Evolutionary conservation across 257 asterid species (phyloP).

Genomic region (Nicotiana knightiana): DNA sequence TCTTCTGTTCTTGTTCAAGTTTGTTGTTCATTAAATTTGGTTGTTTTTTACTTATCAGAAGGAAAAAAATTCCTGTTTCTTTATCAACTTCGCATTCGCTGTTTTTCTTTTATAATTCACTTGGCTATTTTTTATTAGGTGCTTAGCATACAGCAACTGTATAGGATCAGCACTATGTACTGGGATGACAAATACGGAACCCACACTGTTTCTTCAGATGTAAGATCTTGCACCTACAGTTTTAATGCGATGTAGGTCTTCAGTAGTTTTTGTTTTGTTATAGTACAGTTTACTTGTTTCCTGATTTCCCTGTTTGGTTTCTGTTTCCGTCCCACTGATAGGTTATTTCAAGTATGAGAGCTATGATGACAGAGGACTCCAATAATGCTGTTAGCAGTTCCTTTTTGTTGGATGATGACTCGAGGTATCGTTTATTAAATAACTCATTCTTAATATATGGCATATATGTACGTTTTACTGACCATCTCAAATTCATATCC

Average conservation of each 20-base stretch:
- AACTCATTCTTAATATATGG: neutral
- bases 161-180: slow-evolving; percentile 97
- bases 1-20: slow-evolving; percentile 3
- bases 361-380: slow-evolving; percentile 76
- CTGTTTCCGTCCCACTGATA: slow-evolving; percentile 17
- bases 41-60: neutral
- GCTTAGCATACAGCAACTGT: slow-evolving; percentile 90
- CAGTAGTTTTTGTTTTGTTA: neutral
- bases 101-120: slow-evolving; percentile 5
- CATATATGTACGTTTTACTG: neutral
- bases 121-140: slow-evolving; percentile 44
- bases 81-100: neutral
- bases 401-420: slow-evolving; percentile 80
- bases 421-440: slow-evolving; percentile 42
- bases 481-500: neutral
- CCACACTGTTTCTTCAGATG: slow-evolving; percentile 90
- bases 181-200: slow-evolving; percentile 99
- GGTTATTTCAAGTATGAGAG: slow-evolving; percentile 82
- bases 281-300: neutral
- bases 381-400: slow-evolving; percentile 80
- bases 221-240: slow-evolving; percentile 32
- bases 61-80: neutral
- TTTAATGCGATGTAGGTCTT: neutral
- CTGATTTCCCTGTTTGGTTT: slow-evolving; percentile 9
- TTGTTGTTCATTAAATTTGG: neutral